A percentile compares a stretch with the other conserved stretches of the same genome.
These are phyloP conservation scores for Albizia julibrissin DNA, from an alignment of 306 rosid genomes.

Conservation along the genomic window DNA sequence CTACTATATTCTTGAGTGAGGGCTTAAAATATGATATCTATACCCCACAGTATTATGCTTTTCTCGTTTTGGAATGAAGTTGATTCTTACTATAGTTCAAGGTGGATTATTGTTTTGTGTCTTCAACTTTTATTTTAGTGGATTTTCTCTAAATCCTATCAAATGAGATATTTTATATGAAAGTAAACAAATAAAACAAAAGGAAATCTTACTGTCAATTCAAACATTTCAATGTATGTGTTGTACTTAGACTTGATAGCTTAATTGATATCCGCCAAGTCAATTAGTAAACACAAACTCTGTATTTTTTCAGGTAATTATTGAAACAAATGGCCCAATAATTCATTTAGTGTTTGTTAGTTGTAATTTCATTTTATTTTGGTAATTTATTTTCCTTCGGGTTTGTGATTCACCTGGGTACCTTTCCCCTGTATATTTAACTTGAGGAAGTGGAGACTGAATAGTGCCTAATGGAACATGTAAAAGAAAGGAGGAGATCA, in stretches of 20 bases:
- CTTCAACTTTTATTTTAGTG: neutral
- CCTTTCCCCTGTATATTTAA: neutral
- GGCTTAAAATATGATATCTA: neutral
- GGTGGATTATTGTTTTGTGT: neutral
- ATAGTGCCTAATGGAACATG: neutral
- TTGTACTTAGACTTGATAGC: neutral
- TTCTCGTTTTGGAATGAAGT: neutral
- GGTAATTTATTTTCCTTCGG: neutral
- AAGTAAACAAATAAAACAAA: neutral
- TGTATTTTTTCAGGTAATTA: neutral
- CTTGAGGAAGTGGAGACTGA: slow-evolving; percentile 4
- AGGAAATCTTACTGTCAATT: neutral
- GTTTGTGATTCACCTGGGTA: slow-evolving; percentile 3
- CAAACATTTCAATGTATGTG: neutral
- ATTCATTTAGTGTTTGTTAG: neutral
- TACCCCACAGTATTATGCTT: neutral
- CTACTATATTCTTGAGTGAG: neutral
- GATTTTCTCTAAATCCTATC: neutral
- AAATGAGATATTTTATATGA: neutral
- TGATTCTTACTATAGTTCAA: neutral
- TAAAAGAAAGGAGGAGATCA: slow-evolving; percentile 10
- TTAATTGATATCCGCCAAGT: neutral
- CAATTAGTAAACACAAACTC: neutral
- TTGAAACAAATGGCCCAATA: neutral
- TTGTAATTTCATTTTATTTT: neutral